Evolutionary conservation across 768 basidiomycete species (phyloP).

Genomic region (Coprinopsis sp.): DNA sequence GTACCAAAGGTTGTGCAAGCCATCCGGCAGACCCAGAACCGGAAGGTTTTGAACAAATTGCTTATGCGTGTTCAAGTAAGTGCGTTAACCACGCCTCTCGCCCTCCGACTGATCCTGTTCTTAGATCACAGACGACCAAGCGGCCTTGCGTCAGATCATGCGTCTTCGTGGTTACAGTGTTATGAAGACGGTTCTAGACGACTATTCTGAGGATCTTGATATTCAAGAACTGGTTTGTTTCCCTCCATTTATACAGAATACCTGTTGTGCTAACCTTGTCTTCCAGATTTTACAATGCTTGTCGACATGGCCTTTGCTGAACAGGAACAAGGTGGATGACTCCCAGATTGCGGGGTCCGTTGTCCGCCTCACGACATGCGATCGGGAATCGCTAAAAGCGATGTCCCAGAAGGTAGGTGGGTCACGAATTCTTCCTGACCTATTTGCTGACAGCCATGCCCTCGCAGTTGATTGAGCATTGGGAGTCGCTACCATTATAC

Average conservation of each 20-base stretch:
- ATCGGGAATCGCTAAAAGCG: constrained; percentile 50
- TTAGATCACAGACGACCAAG: constrained; percentile 81
- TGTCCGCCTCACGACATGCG: constrained; percentile 44
- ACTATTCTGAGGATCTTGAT: constrained; percentile 66
- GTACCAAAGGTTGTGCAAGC: constrained; percentile 91
- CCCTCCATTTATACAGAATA: background rate
- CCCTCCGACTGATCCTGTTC: background rate
- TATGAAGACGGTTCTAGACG: constrained; percentile 85
- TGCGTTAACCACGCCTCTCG: background rate
- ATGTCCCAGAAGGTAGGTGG: constrained; percentile 59
- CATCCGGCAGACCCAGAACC: constrained; percentile 80
- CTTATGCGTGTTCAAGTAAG: constrained; percentile 79
- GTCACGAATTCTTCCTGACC: background rate
- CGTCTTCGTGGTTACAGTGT: constrained; percentile 89
- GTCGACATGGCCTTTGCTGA: constrained; percentile 74
- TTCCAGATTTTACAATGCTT: constrained; percentile 61
- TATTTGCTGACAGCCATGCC: background rate
- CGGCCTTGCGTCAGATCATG: constrained; percentile 79
- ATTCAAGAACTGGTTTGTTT: constrained; percentile 61
- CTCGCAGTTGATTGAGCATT: constrained; percentile 72
- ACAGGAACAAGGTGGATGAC: constrained; percentile 90
- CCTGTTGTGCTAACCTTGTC: background rate
- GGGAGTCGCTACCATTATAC: constrained; percentile 71
- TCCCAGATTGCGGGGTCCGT: constrained; percentile 62
- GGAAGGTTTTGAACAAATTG: constrained; percentile 76